A percentile compares a stretch with the other conserved stretches of the same genome.
Conservation (phyloP, 2,329 filamentous ascomycete species). For the Penicillium vulpinum region DNA sequence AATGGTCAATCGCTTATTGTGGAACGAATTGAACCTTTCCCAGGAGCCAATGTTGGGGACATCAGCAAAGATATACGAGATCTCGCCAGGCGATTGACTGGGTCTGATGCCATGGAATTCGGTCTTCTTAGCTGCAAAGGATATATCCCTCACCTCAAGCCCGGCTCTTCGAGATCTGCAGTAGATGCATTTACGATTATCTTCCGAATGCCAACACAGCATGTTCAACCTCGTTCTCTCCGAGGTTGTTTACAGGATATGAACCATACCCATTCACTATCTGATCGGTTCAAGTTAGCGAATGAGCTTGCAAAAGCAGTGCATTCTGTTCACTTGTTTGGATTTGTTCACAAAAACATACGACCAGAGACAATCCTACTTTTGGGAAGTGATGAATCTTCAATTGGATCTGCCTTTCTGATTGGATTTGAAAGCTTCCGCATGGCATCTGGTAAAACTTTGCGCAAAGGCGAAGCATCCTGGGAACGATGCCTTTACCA, state of each 20-base stretch:
- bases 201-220: neutral
- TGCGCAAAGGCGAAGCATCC: constrained; percentile 32
- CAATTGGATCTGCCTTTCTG: constrained; percentile 38
- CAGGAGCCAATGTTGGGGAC: neutral
- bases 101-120: neutral
- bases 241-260: neutral
- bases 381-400: constrained; percentile 18
- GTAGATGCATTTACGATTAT: neutral
- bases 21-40: neutral
- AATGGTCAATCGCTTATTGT: neutral
- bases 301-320: neutral
- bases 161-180: neutral
- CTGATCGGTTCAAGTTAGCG: neutral
- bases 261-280: neutral
- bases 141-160: neutral
- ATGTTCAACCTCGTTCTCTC: neutral
- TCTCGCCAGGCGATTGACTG: neutral
- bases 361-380: constrained; percentile 36
- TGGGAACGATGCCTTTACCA: constrained; percentile 50
- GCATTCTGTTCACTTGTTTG: neutral
- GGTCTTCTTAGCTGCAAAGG: neutral
- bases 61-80: neutral
- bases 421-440: constrained; percentile 41
- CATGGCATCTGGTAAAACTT: constrained; percentile 27
- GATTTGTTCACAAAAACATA: constrained; percentile 40